Percentiles rank a stretch among this genome's conserved stretches.
phyloP scores from a whole-genome alignment of 495 filamentous ascomycete genomes.

The Lophiotrema nucula region DNA sequence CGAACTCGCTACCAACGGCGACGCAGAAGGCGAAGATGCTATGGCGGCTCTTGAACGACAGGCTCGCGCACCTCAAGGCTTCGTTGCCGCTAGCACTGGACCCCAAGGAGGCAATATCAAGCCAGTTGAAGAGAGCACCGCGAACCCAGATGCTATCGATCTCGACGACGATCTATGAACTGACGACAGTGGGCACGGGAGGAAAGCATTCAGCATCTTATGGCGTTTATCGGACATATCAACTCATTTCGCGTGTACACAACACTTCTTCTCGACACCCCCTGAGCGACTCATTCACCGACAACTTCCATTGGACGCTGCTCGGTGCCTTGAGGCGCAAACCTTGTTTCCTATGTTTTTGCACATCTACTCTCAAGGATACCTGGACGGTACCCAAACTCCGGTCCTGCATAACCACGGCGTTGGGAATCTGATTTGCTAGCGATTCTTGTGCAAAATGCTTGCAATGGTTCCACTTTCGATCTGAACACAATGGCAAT shows the following conservation, averaged over 20 bases:
- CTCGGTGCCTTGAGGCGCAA: too few species aligned
- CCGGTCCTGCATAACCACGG: not conserved
- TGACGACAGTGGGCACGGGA: slow-evolving; percentile 1
- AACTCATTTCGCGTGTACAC: not conserved
- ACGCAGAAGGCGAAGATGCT: slow-evolving; percentile 54
- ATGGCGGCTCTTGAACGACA: slow-evolving; percentile 91
- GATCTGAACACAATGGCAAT: too few species aligned
- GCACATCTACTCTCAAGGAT: not conserved
- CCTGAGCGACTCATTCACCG: too few species aligned
- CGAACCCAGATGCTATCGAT: slow-evolving; percentile 89
- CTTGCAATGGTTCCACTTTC: too few species aligned
- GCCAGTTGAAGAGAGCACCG: slow-evolving; percentile 45
- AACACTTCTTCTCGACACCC: too few species aligned
- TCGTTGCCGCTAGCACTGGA: slow-evolving; percentile 81
- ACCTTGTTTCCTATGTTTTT: too few species aligned
- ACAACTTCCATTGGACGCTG: too few species aligned
- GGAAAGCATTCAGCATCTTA: slow-evolving; percentile 11
- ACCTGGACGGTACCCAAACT: slow-evolving; percentile 3
- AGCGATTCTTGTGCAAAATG: not conserved
- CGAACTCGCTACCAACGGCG: slow-evolving; percentile 31
- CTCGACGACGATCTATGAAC: slow-evolving; percentile 57
- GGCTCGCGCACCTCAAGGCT: slow-evolving; percentile 83
- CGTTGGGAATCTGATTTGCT: slow-evolving; percentile 1
- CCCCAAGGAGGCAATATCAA: slow-evolving; percentile 69
- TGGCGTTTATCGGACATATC: slow-evolving; percentile 13